A percentile compares a stretch with the other conserved stretches of the same genome.
These are phyloP conservation scores for Physcomitrellopsis africana DNA, from an alignment of 225 moss, liverwort and hornwort species.

Conservation along the genomic window DNA sequence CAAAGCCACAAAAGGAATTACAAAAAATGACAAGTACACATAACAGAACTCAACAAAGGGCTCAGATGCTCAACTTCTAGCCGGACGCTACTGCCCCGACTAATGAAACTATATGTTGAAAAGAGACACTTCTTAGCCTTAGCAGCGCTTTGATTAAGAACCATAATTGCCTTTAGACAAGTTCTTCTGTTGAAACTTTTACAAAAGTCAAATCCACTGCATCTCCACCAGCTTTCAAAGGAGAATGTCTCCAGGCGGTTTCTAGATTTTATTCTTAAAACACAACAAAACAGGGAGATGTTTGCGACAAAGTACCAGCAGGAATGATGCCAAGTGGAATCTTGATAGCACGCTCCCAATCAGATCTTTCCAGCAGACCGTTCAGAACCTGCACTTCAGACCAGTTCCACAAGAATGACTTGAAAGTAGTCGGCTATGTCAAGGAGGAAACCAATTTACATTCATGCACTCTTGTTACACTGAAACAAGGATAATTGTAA, in stretches of 20 bases:
- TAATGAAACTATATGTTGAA: not conserved
- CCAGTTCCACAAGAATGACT: conserved; percentile 23
- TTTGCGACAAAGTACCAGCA: conserved; percentile 25
- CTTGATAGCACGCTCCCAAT: conserved; percentile 85
- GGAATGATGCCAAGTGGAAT: conserved; percentile 85
- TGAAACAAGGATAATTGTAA: not conserved
- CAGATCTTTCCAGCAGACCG: conserved; percentile 82
- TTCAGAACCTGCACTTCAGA: conserved; percentile 72
- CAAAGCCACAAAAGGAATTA: not conserved
- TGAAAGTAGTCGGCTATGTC: not conserved
- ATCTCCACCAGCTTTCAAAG: not conserved
- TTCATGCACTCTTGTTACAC: not conserved
- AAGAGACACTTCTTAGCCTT: not conserved
- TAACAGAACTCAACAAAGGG: not conserved
- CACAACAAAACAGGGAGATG: not conserved
- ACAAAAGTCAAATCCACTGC: conserved; percentile 1
- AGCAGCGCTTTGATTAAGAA: not conserved
- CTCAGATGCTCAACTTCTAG: too few relatives aligned
- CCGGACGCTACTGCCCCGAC: conserved; percentile 7
- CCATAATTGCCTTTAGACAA: not conserved
- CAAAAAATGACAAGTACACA: not conserved
- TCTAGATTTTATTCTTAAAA: not conserved
- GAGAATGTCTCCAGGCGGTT: conserved; percentile 1
- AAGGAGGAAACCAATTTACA: not conserved
- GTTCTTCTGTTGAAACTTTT: not conserved